Conservation (phyloP, 2,329 filamentous ascomycete species). For the Endothia cerciana region DNA sequence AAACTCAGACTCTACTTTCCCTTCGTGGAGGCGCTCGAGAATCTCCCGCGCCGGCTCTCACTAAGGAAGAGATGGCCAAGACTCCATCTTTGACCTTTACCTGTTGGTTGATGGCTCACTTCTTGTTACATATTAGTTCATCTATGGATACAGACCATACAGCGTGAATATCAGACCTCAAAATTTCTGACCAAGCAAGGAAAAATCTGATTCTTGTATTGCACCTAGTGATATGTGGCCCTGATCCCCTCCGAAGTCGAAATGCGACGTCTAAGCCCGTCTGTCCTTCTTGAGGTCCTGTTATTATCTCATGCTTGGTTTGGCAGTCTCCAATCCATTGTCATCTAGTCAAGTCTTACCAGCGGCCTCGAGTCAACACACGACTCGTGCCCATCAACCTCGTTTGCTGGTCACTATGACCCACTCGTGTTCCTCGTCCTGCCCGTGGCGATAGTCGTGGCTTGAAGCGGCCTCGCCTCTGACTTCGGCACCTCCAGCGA, state of each 20-base stretch:
- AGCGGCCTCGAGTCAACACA: too few species aligned
- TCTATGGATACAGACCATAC: neutral
- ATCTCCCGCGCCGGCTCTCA: slow-evolving; percentile 2
- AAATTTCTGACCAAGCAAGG: neutral
- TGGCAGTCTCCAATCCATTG: neutral
- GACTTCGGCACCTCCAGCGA: neutral
- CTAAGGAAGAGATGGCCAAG: neutral
- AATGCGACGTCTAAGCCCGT: too few species aligned
- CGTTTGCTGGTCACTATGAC: neutral
- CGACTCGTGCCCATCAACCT: neutral
- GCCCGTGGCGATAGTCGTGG: neutral
- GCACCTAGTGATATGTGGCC: neutral
- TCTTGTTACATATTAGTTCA: slow-evolving; percentile 7
- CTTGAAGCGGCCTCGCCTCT: neutral
- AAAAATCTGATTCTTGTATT: neutral
- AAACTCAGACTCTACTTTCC: neutral
- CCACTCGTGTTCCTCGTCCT: slow-evolving; percentile 1
- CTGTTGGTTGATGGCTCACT: neutral
- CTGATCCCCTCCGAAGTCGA: too few species aligned
- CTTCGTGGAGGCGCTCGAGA: slow-evolving; percentile 13
- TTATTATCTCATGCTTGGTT: too few species aligned
- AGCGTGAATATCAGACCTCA: neutral
- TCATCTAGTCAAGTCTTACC: too few species aligned
- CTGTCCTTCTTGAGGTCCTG: too few species aligned
- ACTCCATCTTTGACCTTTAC: neutral